Conservation (phyloP, 805 yeast species). For the Lachancea sp. region DNA sequence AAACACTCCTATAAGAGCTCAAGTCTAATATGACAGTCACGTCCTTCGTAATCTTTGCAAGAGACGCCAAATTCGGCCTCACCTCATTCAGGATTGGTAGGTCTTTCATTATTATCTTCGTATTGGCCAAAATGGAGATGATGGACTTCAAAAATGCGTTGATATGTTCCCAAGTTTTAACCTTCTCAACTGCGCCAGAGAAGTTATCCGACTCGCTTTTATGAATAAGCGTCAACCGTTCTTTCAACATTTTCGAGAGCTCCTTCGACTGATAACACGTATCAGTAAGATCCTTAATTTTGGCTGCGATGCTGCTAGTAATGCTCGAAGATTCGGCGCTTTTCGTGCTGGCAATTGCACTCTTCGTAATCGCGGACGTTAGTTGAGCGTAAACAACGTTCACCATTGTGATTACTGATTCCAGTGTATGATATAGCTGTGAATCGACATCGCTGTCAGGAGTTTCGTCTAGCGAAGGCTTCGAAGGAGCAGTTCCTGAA, state of each 20-base stretch:
- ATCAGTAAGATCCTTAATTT: conserved; percentile 68
- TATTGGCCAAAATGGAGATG: conserved; percentile 74
- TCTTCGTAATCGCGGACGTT: conserved; percentile 58
- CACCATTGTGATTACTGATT: conserved; percentile 59
- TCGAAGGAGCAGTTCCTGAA: conserved; percentile 1
- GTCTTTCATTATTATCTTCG: conserved; percentile 76
- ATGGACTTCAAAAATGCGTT: conserved; percentile 77
- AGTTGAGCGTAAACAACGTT: conserved; percentile 72
- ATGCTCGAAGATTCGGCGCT: conserved; percentile 25
- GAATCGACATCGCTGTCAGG: conserved; percentile 46
- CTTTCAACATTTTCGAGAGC: conserved; percentile 60
- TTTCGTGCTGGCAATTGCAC: conserved; percentile 49
- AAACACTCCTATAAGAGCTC: conserved; percentile 42
- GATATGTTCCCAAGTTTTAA: conserved; percentile 77
- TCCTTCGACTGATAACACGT: conserved; percentile 79
- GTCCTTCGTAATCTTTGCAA: conserved; percentile 87
- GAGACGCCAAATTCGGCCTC: conserved; percentile 67
- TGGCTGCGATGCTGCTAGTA: conserved; percentile 41
- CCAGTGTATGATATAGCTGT: conserved; percentile 58
- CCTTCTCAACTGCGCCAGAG: conserved; percentile 45
- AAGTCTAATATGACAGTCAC: conserved; percentile 79
- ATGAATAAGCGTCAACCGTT: conserved; percentile 46
- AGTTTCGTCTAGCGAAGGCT: background rate
- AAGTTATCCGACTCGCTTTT: conserved; percentile 25
- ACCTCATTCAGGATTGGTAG: conserved; percentile 74